Base-by-base conservation (phyloP, 805 yeast species). In the Vanderwaltozyma verrucispora region DNA sequence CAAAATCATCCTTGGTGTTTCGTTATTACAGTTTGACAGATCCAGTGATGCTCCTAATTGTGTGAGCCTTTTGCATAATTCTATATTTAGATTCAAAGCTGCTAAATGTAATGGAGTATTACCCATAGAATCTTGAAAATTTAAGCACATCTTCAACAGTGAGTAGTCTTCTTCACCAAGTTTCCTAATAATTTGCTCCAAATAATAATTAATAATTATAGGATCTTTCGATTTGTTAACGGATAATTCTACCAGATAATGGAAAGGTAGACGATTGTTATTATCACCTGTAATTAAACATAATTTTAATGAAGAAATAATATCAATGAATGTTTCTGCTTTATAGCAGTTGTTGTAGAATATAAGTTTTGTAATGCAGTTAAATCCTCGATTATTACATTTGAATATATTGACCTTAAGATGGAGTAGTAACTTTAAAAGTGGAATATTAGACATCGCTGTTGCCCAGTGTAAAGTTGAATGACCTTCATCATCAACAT, bases 51-150 rank as follows among this genome's bases (percentile, higher is more conserved):
- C 54, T 7, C 64, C 64, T 29, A 60, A 34, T 16, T 54, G 48
- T 32, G 52, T 47, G 7, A 60, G 38, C 35, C 50, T 56, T 33
- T 55, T 53, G 40, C 57, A 60, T 9, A 60, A 40, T 17, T 52
- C 54, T 32, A 59, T 41, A 37, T 59, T 60, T 21, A 53, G 37
- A 33, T 60, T 60, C 19, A 56, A 39, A 5, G 65, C 74, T 0
- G 95, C 87, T 32, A 89, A 64, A 50, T 86, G 94, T 34, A 87
- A 62, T 6, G 94, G 85, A 0, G 96, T 85, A 48, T 87, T 85
- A 4, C 96, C 96, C 42, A 76, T 69, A 17, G 67, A 69, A 58
- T 92, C 97, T 52, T 75, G 84, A 48, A 79, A 87, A 51, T 85
- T 82, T 21, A 81, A 53, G 29, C 81, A 64, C 45, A 77, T 72